Evolutionary conservation across 192 early-diverging fungal species (phyloP).

Genomic region (Umbelopsis sp.): DNA sequence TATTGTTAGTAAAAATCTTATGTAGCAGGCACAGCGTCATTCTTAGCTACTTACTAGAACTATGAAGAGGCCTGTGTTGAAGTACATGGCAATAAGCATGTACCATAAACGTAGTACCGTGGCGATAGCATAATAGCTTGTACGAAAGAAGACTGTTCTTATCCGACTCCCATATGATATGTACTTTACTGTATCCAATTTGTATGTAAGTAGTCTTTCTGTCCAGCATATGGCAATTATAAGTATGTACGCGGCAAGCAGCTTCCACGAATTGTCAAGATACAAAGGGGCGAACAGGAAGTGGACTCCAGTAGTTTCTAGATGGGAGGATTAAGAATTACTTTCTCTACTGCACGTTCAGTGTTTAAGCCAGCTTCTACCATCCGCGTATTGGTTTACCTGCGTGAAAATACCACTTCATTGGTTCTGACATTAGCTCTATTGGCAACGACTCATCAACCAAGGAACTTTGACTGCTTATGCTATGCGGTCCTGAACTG

Average conservation of each 20-base stretch:
- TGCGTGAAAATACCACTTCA: conserved; percentile 17
- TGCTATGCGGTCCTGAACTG: too few relatives aligned
- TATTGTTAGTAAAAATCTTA: not conserved
- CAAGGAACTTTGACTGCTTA: too few relatives aligned
- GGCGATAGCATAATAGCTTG: conserved; percentile 27
- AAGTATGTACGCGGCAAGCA: conserved; percentile 23
- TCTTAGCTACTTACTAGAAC: conserved; percentile 31
- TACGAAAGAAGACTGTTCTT: not conserved
- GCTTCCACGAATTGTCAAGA: conserved; percentile 5
- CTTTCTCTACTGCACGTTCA: not conserved
- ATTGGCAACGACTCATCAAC: too few relatives aligned
- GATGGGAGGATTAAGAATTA: too few relatives aligned
- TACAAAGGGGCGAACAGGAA: conserved; percentile 27
- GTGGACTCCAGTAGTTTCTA: conserved; percentile 20
- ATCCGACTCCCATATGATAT: not conserved
- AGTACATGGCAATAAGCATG: conserved; percentile 48
- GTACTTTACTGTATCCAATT: conserved; percentile 7
- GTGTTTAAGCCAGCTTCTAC: too few relatives aligned
- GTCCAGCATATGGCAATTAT: conserved; percentile 26
- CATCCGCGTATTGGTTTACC: not conserved
- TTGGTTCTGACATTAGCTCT: conserved; percentile 8
- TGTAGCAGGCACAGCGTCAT: not conserved
- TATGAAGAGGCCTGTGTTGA: conserved; percentile 38
- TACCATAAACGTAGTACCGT: conserved; percentile 35
- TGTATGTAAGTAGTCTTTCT: conserved; percentile 24